Conservation (phyloP, 1,139 yeast genomes). For the Debaryomyces nepalensis region DNA sequence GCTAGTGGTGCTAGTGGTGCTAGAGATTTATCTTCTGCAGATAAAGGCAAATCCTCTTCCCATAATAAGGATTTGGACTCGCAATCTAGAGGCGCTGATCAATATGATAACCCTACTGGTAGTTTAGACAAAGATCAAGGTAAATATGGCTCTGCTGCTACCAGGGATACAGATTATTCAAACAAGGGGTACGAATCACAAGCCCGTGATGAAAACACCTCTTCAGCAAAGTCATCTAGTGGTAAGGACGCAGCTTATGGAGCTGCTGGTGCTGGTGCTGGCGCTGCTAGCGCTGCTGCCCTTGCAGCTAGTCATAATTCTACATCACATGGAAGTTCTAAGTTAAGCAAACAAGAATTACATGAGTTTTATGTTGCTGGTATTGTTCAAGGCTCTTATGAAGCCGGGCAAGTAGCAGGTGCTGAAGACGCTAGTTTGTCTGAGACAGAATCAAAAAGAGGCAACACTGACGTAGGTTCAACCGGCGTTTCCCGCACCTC, state of each 20-base stretch:
- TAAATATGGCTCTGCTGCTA: neutral
- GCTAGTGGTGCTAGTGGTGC: conserved; percentile 14
- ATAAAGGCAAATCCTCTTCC: neutral
- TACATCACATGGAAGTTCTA: neutral
- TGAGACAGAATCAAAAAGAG: neutral
- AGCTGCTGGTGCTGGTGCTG: conserved; percentile 8
- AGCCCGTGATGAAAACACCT: no score
- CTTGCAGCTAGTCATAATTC: neutral
- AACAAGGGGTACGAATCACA: no score
- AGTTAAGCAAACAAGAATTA: conserved; percentile 12
- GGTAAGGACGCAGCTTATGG: neutral
- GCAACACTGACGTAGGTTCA: neutral
- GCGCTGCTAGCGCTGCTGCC: conserved; percentile 8
- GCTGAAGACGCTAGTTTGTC: conserved; percentile 14
- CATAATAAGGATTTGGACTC: neutral
- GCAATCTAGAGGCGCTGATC: neutral
- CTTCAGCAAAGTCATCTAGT: neutral
- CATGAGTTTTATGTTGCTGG: conserved; percentile 21
- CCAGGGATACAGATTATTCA: neutral
- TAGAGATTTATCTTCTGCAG: conserved; percentile 2
- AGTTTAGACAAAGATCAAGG: no score
- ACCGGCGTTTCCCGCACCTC: neutral
- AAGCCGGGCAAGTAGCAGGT: conserved; percentile 21
- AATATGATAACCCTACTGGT: no score
- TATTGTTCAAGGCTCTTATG: conserved; percentile 20